phyloP scores from a whole-genome alignment of 352 stramenopile species.

The Globisporangium takayamanum region DNA sequence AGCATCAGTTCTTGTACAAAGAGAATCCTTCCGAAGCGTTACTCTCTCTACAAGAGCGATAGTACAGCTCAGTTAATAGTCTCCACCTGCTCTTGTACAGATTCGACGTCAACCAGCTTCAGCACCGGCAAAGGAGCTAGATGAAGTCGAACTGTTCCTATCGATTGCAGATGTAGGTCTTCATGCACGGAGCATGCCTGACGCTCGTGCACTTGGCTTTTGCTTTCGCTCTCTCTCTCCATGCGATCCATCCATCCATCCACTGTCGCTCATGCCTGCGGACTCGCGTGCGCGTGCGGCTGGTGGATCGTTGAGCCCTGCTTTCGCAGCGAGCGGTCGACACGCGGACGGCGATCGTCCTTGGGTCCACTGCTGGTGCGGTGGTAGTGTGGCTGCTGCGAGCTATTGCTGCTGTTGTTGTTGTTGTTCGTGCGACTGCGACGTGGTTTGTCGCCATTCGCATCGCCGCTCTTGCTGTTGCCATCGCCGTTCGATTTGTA shows the following conservation, averaged over 20 bases:
- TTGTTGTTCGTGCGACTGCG: conserved; percentile 22
- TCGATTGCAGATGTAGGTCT: background rate
- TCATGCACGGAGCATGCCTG: too few species aligned
- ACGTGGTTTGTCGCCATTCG: conserved; percentile 22
- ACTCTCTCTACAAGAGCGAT: conserved; percentile 12
- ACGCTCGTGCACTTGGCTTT: background rate
- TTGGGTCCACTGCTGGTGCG: conserved; percentile 12
- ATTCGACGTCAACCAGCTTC: background rate
- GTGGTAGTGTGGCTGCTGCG: conserved; percentile 13
- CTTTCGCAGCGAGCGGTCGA: conserved; percentile 34
- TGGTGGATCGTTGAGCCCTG: conserved; percentile 22
- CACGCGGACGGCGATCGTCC: conserved; percentile 30
- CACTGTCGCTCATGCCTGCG: conserved; percentile 6
- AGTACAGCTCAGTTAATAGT: background rate
- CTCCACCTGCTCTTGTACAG: too few species aligned
- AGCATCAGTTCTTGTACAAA: background rate
- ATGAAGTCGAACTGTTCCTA: background rate
- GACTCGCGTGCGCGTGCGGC: conserved; percentile 15
- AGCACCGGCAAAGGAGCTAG: too few species aligned
- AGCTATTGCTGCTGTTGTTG: conserved; percentile 22
- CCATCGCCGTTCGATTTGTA: conserved; percentile 16
- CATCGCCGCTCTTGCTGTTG: conserved; percentile 23
- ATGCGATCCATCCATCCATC: background rate
- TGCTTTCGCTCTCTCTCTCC: background rate
- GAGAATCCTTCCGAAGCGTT: background rate